Evolutionary conservation across 1,284 basidiomycete genomes (phyloP), one percentile per base, ranked within the genome.

Genomic region (Coriolopsis trogii): DNA sequence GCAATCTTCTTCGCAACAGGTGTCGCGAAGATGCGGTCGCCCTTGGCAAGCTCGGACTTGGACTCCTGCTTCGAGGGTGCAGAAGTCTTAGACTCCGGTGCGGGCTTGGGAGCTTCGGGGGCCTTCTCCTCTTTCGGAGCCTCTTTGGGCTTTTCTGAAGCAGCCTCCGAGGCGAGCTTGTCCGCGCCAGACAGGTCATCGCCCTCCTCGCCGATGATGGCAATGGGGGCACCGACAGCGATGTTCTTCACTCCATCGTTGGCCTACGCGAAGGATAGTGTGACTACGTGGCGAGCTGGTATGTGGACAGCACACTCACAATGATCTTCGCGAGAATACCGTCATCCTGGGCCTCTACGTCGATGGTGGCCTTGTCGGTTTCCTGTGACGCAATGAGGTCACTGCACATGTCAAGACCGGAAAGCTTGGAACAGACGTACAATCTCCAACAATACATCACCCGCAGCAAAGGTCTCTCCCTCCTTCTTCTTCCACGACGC

Each of bases 291-390:
- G 31, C 40, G 16, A 24, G 12, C 15, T 33, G 10, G 2, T 24
- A 7, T 12, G 31, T n/a, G 28, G 5, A 9, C 6, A 12, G 3
- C 24, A 29, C 24, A 70, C 84, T 49, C 70, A 84, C 87, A 51
- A 92, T 84, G 59, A 89, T 97, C 82, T 98, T 98, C 48, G 91
- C 95, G 55, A 99, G 76, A 56, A 98, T 75, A 67, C 96, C 96
- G 63, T 98, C 95, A 43, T 99, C 96, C 74, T 95, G 94, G 13
- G 96, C 94, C 74, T 99, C 96, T 23, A 99, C 96, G 73, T 99
- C 96, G 74, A 99, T 99, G 36, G 94, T 96, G 15, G 96, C 96
- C 82, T 98, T 98, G 85, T 98, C 95, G 44, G 96, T 98, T 87
- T 98, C 95, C 93, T 95, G 60, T 29, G 41, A 43, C 56, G 39